These are phyloP conservation scores for Dorcoceras hygrometricum DNA, from an alignment of 257 asterid species.

Conservation along the genomic window DNA sequence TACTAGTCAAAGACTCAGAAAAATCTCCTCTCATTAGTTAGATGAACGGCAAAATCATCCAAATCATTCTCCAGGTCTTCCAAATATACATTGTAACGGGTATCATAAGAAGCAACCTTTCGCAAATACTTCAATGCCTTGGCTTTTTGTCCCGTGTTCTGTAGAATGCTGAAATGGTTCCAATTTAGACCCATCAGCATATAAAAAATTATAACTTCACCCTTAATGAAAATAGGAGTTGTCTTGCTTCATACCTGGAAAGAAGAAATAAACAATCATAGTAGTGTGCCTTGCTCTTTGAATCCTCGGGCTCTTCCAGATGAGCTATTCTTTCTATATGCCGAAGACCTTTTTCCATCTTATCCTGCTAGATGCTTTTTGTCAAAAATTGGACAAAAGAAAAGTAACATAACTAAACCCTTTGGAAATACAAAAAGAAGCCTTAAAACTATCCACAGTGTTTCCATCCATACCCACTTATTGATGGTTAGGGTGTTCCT, in stretches of 20 bases:
- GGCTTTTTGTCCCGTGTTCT: slow-evolving; percentile 45
- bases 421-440: slow-evolving; percentile 3
- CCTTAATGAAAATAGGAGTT: not conserved
- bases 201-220: not conserved
- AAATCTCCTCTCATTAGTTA: slow-evolving; percentile 49
- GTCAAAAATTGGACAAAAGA: slow-evolving; percentile 9
- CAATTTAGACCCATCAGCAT: slow-evolving; percentile 18
- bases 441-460: not conserved
- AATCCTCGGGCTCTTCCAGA: slow-evolving; percentile 67
- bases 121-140: slow-evolving; percentile 66
- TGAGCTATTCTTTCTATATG: slow-evolving; percentile 76
- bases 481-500: not conserved
- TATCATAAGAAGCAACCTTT: slow-evolving; percentile 53
- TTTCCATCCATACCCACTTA: not conserved
- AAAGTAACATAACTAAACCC: not conserved
- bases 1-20: slow-evolving; percentile 25
- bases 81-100: slow-evolving; percentile 43
- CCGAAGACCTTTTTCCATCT: slow-evolving; percentile 57
- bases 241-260: slow-evolving; percentile 49
- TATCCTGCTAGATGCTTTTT: slow-evolving; percentile 43
- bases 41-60: slow-evolving; percentile 51
- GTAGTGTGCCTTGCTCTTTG: slow-evolving; percentile 71
- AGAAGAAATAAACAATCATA: slow-evolving; percentile 67
- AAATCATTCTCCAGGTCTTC: slow-evolving; percentile 47
- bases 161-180: slow-evolving; percentile 47